Base-by-base conservation (phyloP, 495 filamentous ascomycete genomes). In the Penicillium soppii region DNA sequence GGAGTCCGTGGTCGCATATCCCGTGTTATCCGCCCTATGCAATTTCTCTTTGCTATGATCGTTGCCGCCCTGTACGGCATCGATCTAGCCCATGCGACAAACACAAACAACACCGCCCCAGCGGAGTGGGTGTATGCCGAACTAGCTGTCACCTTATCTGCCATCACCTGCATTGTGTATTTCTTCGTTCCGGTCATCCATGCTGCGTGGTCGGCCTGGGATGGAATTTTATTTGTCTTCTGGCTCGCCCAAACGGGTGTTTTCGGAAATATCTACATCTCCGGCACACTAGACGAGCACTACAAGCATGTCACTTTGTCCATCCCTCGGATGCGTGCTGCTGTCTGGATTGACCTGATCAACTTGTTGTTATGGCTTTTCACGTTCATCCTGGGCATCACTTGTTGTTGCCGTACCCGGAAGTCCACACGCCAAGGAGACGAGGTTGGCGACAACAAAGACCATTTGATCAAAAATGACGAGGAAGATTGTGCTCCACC, bases 101-200 rank as follows among this genome's bases (percentile, higher is more conserved):
- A 80, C 44, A 63, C 67, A n/a, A 61, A 71, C 52, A 65, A 64
- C 19, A 72, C 78, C 57, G 64, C 68, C 2, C 78, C 86, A 56
- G 70, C 77, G 2, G 83, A 84, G 77, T 91, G 87, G 88, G 69
- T 83, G 38, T 92, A 84, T 64, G 87, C 87, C 6, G 79, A 79
- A 46, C 75, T 86, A 0, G 77, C 84, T 22, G 85, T 72, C 26
- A 73, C 64, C 1, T 66, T 89, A 22, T 76, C 75, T 17, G 82
- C 82, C 19, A 37, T 89, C 38, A 84, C 82, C 0, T 65, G 72
- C 21, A 23, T 88, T 22, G 62, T 89, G 44, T 87, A 82, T 67
- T 65, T 73, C 41, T 58, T 86, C 20, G 82, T 84, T 1, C 75
- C 73, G 46, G 53, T 88, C 47, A 76, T 81, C 45, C 75, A 77